Percentiles rank a stretch among this genome's conserved stretches.
phyloP scores from a whole-genome alignment of 2,329 filamentous ascomycete genomes.

The Elsinoe australis region DNA sequence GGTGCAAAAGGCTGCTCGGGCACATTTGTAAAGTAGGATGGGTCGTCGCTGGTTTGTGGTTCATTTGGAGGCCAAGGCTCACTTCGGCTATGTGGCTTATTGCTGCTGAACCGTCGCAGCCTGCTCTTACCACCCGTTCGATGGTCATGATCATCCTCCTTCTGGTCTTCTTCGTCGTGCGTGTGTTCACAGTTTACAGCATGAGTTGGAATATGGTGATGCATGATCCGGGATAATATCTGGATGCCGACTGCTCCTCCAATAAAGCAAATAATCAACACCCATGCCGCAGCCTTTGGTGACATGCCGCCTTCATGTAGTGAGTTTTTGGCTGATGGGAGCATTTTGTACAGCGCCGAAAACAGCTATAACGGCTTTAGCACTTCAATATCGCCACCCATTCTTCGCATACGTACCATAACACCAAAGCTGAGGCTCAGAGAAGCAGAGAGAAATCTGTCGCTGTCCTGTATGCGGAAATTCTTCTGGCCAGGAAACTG shows the following conservation, averaged over 20 bases:
- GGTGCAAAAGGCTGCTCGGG: constrained; percentile 16
- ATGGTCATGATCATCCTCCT: constrained; percentile 26
- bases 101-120: neutral
- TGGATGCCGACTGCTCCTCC: constrained; percentile 70
- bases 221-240: constrained; percentile 61
- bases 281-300: constrained; percentile 58
- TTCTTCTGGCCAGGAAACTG: constrained; percentile 63
- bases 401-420: constrained; percentile 57
- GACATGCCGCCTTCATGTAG: constrained; percentile 61
- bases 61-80: constrained; percentile 15
- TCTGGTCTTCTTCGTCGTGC: constrained; percentile 47
- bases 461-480: constrained; percentile 86
- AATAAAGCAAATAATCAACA: constrained; percentile 62
- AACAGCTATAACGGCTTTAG: constrained; percentile 57
- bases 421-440: constrained; percentile 91
- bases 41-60: constrained; percentile 2
- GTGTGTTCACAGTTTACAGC: constrained; percentile 73
- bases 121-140: constrained; percentile 10
- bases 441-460: constrained; percentile 76
- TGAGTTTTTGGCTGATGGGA: constrained; percentile 76
- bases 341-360: constrained; percentile 85
- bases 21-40: constrained; percentile 18
- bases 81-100: constrained; percentile 8
- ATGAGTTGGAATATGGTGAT: constrained; percentile 67
- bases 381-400: neutral